Conservation (phyloP, 139 green algal species). For the Pseudopediastrum boryanum region DNA sequence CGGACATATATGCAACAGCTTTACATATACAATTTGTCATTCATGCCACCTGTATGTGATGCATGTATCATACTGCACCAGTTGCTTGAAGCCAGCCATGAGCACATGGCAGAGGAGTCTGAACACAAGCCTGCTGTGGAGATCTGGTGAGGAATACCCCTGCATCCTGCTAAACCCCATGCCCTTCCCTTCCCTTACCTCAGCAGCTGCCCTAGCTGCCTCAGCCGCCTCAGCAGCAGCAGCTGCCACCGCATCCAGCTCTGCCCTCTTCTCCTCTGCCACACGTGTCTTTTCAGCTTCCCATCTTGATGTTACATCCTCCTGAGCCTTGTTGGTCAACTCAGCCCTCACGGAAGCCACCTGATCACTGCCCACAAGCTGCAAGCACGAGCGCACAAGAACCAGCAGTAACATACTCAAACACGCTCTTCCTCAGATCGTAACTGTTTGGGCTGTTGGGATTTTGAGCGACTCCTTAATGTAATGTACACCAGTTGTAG, state of each 20-base stretch:
- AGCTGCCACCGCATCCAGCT: conserved; percentile 47
- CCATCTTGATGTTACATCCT: conserved; percentile 45
- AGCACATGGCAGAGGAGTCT: too few species aligned
- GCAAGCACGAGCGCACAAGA: background rate
- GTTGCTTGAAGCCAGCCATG: too few species aligned
- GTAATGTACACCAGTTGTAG: too few species aligned
- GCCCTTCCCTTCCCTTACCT: too few species aligned
- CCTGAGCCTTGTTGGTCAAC: conserved; percentile 40
- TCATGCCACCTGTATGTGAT: too few species aligned
- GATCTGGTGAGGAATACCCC: too few species aligned
- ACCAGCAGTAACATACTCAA: background rate
- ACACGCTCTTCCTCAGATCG: conserved; percentile 16
- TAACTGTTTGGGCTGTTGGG: too few species aligned
- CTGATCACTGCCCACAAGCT: conserved; percentile 37
- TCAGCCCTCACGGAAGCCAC: conserved; percentile 39
- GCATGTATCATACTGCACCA: too few species aligned
- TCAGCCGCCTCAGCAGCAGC: conserved; percentile 32
- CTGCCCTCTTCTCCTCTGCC: conserved; percentile 46
- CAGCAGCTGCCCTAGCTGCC: conserved; percentile 26
- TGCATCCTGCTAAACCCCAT: too few species aligned
- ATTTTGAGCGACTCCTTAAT: background rate
- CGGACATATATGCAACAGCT: too few species aligned
- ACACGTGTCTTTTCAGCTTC: conserved; percentile 43
- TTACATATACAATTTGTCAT: too few species aligned
- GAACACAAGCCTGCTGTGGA: too few species aligned